Percentiles rank a stretch among this genome's conserved stretches.
Conservation (phyloP, 768 basidiomycete genomes). For the Suillus bovinus region DNA sequence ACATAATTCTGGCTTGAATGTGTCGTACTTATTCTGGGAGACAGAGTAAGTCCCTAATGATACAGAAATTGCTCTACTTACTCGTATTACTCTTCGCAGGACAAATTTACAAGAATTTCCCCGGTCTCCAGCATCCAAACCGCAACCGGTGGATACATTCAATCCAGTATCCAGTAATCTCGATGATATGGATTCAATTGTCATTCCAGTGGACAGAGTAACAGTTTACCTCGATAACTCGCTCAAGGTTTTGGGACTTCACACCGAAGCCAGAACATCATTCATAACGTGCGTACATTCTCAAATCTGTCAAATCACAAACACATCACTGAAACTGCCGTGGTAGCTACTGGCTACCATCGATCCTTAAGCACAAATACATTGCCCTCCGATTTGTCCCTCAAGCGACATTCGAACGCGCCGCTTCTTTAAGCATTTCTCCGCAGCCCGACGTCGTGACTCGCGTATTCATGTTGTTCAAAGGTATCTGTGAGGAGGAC, state of each 20-base stretch:
- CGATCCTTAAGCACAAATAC: background rate
- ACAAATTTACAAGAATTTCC: no score
- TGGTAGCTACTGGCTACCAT: background rate
- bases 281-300: background rate
- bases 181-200: no score
- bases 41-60: no score
- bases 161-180: no score
- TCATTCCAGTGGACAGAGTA: background rate
- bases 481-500: background rate
- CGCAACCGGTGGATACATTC: no score
- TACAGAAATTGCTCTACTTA: no score
- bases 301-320: background rate
- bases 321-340: background rate
- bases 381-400: background rate
- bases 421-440: background rate
- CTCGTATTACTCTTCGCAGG: no score
- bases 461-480: background rate
- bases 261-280: background rate
- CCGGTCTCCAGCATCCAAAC: no score
- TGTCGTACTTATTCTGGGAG: no score
- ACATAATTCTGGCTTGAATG: background rate
- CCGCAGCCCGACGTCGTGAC: background rate
- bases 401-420: background rate
- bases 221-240: background rate
- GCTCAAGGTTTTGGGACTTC: background rate